Evolutionary conservation across 148 eudicot species (phyloP), one percentile per base, ranked within the genome.

Genomic region (Silene latifolia): DNA sequence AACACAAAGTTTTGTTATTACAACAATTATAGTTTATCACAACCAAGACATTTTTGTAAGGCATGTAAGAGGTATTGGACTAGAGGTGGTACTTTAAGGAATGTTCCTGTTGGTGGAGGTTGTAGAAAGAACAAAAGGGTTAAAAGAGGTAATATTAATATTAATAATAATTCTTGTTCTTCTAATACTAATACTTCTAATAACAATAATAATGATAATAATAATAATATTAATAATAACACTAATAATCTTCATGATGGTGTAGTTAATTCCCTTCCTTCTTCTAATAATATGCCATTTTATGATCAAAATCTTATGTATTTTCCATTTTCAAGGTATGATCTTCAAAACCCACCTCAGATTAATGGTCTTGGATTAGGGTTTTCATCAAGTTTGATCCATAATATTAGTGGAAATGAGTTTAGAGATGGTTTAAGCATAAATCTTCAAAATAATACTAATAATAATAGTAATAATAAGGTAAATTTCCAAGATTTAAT

Each of bases 21-120:
- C 87, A 85, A 85, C 83, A 85, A 85, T 79, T 85, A 85, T 77
- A 82, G 85, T 27, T 70, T 82, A 5, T 70, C 87, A 3, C 87
- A 85, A 8, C 87, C 87, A 29, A 79, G 93, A 35, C 90, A 87
- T 72, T 89, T 89, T 39, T 89, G 93, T 77, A 89, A 89, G 68
- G 90, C 86, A 9, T 89, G 93, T 56, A 89, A 87, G 79, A 80
- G 93, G 79, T 89, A 89, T 57, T 89, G 93, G 93, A 89, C 93
- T 18, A 76, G 88, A 20, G 93, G 93, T 0, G 93, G 93, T 0
- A 89, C 93, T 71, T 76, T 89, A 0, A 74, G 92, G 21, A 89
- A 80, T 64, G 92, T 89, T 46, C 92, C 92, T 0, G 90, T 89
- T 4, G 87, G 87, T 2, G 87, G 87, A 17, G 85, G 85, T 20